Base-by-base conservation (phyloP, 2,329 filamentous ascomycete species). In the Ophiostoma angusticollis region DNA sequence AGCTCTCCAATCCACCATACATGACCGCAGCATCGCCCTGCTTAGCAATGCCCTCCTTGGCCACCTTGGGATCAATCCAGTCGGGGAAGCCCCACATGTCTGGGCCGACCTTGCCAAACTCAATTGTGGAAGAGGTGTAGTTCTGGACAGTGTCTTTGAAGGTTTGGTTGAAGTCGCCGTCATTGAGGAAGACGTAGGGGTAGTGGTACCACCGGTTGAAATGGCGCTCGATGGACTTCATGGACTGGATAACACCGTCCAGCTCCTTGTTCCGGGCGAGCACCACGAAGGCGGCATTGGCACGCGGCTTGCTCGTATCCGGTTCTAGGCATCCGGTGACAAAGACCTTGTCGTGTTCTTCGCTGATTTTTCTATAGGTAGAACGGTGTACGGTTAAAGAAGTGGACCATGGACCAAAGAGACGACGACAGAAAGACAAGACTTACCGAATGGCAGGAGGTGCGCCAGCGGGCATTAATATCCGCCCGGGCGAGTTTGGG, bases 191-290 rank as follows among this genome's bases (percentile, higher is more conserved):
- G 50, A 96, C 89, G 57, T 96, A 98, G 19, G 91, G 91, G 59
- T 98, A 98, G 61, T 96, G 78, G 59, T 86, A 98, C 87, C 89
- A 98, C 49, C 87, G 77, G 63, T 98, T 98, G 74, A 98, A 98
- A 62, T 98, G 91, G 51, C 91, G 76, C 66, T 98, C 91, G 50
- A 98, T 87, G 31, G 89, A 96, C 66, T 95, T 95, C 59, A 98
- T 74, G 9, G 91, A 96, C 60, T 96, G 85, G 48, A 98, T 76
- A 28, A 98, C 91, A 44, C 91, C 91, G 1, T 94, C 87, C 47
- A 98, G 61, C 63, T 98, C 91, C 68, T 94, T 93, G 58, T 98
- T 96, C 52, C 91, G 72, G 39, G 91, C 91, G 43, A 98, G 72
- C 28, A 98, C 86, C 47, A 98, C 91, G 54, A 98, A 94, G 19